Conservation (phyloP, 345 rosid species). For the Hibiscus mutabilis region DNA sequence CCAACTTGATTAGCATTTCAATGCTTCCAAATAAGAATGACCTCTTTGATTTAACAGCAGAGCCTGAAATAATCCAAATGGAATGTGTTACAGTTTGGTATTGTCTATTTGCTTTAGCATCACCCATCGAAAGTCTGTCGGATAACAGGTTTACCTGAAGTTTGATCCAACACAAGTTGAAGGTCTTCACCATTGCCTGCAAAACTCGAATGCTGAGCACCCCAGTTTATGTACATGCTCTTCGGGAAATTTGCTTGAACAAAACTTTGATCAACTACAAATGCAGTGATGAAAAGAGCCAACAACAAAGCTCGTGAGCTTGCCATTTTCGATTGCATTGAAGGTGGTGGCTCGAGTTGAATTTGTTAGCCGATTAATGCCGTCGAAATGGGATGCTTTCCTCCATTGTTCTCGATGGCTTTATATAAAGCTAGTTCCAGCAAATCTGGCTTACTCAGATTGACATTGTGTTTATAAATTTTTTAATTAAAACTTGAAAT, state of each 20-base stretch:
- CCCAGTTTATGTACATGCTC: conserved; percentile 60
- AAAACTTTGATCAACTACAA: conserved; percentile 27
- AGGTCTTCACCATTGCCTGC: conserved; percentile 33
- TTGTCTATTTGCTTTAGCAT: not conserved
- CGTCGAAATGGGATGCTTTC: conserved; percentile 20
- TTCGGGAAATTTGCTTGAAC: conserved; percentile 42
- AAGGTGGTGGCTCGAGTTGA: not conserved
- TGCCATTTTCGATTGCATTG: conserved; percentile 31
- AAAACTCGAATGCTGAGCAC: conserved; percentile 33
- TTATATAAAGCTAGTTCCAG: conserved; percentile 10
- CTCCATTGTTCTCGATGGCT: conserved; percentile 1
- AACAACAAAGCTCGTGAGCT: conserved; percentile 17
- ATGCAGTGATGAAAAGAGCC: conserved; percentile 22
- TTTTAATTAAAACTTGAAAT: not conserved
- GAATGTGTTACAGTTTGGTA: not conserved
- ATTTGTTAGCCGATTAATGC: not conserved
- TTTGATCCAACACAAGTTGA: conserved; percentile 54
- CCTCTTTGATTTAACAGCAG: conserved; percentile 50
- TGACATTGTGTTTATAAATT: not conserved
- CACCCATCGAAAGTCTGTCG: not conserved
- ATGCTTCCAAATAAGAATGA: conserved; percentile 64
- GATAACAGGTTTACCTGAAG: conserved; percentile 32
- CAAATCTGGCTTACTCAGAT: conserved; percentile 8
- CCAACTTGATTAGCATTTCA: conserved; percentile 76
- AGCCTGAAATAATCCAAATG: conserved; percentile 28